These are phyloP conservation scores for Syncephalastrum monosporum DNA, from an alignment of 371 early-diverging fungal species.

Conservation along the genomic window DNA sequence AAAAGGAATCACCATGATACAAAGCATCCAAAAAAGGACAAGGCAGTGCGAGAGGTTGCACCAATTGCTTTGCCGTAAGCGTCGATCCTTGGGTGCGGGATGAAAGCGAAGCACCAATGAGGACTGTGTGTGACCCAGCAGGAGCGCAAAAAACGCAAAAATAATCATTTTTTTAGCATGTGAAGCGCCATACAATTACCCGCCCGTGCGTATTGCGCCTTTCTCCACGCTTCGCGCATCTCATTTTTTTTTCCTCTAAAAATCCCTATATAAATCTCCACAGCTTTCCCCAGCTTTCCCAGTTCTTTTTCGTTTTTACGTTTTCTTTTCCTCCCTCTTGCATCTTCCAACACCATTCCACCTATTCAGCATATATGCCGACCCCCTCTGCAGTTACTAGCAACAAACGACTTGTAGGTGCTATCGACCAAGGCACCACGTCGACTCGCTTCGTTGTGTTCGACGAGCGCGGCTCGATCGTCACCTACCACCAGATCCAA, in stretches of 20 bases:
- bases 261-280: conserved; percentile 7
- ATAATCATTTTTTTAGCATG: conserved; percentile 15
- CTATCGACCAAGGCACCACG: conserved; percentile 94
- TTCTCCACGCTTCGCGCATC: too few relatives aligned
- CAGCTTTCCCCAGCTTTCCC: conserved; percentile 3
- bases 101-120: too few relatives aligned
- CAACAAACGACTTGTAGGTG: conserved; percentile 58
- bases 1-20: too few relatives aligned
- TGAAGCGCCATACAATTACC: conserved; percentile 6
- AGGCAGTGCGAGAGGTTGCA: too few relatives aligned
- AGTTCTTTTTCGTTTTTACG: conserved; percentile 10
- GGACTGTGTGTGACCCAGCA: too few relatives aligned
- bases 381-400: neutral
- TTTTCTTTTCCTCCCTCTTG: neutral
- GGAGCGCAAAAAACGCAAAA: too few relatives aligned
- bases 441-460: conserved; percentile 91
- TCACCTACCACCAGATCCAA: conserved; percentile 77
- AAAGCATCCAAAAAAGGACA: too few relatives aligned
- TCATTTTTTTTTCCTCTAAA: too few relatives aligned
- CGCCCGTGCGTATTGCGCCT: too few relatives aligned
- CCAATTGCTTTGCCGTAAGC: too few relatives aligned
- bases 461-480: conserved; percentile 69
- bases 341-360: conserved; percentile 1
- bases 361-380: conserved; percentile 25
- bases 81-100: too few relatives aligned